Conservation (phyloP, 371 early-diverging fungal species). For the Mortierella sp. region DNA sequence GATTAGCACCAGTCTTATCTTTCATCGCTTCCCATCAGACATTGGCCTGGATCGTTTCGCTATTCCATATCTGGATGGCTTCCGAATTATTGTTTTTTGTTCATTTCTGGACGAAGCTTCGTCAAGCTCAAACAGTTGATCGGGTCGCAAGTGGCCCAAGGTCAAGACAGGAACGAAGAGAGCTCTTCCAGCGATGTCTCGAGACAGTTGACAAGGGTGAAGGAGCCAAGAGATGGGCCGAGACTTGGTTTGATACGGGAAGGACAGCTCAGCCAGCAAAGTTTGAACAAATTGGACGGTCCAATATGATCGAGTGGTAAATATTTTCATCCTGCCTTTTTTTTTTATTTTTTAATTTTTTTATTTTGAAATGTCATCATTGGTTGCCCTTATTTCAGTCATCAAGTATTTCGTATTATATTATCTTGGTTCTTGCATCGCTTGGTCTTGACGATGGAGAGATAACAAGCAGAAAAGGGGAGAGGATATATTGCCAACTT, state of each 20-base stretch:
- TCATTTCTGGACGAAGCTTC: conserved; percentile 64
- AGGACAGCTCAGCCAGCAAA: conserved; percentile 49
- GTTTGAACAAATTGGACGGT: conserved; percentile 61
- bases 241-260: conserved; percentile 64
- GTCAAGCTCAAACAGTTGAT: conserved; percentile 58
- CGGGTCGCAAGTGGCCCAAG: conserved; percentile 45
- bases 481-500: background rate
- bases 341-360: conserved; percentile 12
- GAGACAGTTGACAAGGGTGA: conserved; percentile 56
- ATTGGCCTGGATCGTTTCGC: conserved; percentile 38
- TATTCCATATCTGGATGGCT: conserved; percentile 66
- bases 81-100: conserved; percentile 67
- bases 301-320: conserved; percentile 71
- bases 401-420: too few species aligned
- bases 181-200: conserved; percentile 60
- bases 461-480: background rate
- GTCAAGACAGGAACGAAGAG: conserved; percentile 58
- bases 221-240: conserved; percentile 61
- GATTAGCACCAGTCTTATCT: conserved; percentile 10
- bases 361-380: background rate
- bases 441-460: background rate
- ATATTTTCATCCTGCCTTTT: conserved; percentile 4
- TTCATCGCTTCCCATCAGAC: conserved; percentile 28
- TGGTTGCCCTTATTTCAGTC: background rate
- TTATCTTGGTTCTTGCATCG: background rate